These are phyloP conservation scores for Pelargonium exstipulatum DNA, from an alignment of 441 rosid genomes.

Conservation along the genomic window DNA sequence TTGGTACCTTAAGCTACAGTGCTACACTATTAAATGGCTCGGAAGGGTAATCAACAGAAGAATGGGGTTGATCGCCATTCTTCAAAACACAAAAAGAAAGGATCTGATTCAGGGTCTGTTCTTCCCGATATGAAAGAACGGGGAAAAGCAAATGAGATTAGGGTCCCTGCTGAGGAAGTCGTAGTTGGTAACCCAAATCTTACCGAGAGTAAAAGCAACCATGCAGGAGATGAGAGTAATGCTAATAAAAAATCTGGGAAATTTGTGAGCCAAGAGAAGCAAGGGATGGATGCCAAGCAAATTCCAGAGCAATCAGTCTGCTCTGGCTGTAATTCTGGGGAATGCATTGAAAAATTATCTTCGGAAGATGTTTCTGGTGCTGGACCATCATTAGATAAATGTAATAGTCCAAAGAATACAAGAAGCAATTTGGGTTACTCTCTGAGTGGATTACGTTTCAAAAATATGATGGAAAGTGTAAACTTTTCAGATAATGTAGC, in stretches of 20 bases:
- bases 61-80: slow-evolving; percentile 54
- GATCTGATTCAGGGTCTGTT: slow-evolving; percentile 38
- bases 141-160: slow-evolving; percentile 40
- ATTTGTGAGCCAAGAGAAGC: slow-evolving; percentile 31
- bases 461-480: slow-evolving; percentile 38
- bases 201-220: slow-evolving; percentile 19
- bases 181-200: slow-evolving; percentile 36
- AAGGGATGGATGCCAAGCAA: slow-evolving; percentile 28
- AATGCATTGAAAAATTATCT: slow-evolving; percentile 33
- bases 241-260: slow-evolving; percentile 27
- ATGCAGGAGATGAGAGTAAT: slow-evolving; percentile 27
- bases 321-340: slow-evolving; percentile 26
- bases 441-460: slow-evolving; percentile 40
- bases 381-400: slow-evolving; percentile 24
- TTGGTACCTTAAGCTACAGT: slow-evolving; percentile 6
- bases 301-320: slow-evolving; percentile 28
- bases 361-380: slow-evolving; percentile 24
- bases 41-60: slow-evolving; percentile 75
- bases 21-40: slow-evolving; percentile 52
- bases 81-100: slow-evolving; percentile 44
- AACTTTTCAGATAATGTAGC: slow-evolving; percentile 41
- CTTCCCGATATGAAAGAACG: slow-evolving; percentile 32
- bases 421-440: slow-evolving; percentile 31
- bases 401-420: slow-evolving; percentile 32
- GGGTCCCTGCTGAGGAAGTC: slow-evolving; percentile 40